Evolutionary conservation across 2,329 filamentous ascomycete genomes (phyloP).

Genomic region (Aspergillus sp.): DNA sequence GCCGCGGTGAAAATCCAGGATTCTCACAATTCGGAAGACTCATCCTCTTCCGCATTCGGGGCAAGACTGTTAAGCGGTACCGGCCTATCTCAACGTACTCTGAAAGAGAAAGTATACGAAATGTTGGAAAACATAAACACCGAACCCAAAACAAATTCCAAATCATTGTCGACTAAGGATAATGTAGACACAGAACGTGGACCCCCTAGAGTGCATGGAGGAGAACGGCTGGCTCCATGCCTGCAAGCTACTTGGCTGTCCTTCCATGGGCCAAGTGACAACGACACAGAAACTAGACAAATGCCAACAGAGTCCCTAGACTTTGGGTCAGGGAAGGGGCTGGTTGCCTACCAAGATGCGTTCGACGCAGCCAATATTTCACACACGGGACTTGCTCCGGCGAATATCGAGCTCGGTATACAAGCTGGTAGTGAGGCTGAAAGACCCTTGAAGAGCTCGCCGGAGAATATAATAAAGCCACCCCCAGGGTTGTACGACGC

Average conservation of each 20-base stretch:
- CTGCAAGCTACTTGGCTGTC: neutral
- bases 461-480: constrained; percentile 1
- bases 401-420: neutral
- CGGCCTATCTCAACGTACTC: neutral
- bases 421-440: neutral
- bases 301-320: neutral
- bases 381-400: neutral
- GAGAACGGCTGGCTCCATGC: neutral
- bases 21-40: neutral
- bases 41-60: neutral
- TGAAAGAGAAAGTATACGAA: constrained; percentile 8
- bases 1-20: neutral
- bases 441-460: neutral
- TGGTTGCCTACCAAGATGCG: neutral
- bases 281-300: neutral
- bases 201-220: neutral
- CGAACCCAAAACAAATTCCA: neutral
- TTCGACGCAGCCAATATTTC: neutral
- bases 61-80: neutral
- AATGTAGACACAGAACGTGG: neutral
- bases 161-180: neutral
- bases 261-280: neutral
- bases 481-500: constrained; percentile 21
- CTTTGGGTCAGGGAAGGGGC: too few relatives aligned
- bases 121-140: constrained; percentile 6